These are phyloP conservation scores for Phytopythium chamaehyphon DNA, from an alignment of 352 stramenopile species.

Conservation along the genomic window DNA sequence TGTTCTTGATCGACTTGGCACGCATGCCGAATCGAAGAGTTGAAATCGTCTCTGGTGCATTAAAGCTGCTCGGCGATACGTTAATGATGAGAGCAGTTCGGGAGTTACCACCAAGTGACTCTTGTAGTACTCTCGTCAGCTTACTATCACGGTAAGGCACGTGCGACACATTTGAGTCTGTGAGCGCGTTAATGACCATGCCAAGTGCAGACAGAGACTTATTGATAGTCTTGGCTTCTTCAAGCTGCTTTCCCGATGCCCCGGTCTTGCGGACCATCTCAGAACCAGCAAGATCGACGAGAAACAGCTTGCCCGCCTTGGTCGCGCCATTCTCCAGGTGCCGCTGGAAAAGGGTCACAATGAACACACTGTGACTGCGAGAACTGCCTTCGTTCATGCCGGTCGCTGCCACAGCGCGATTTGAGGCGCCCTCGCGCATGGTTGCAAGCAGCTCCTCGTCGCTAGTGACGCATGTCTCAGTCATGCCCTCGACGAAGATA, in stretches of 20 bases:
- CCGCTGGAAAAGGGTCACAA: constrained; percentile 86
- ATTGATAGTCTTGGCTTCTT: constrained; percentile 97
- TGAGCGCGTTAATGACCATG: constrained; percentile 94
- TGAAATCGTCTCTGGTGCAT: constrained; percentile 89
- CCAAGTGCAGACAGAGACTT: constrained; percentile 92
- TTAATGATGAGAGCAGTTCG: constrained; percentile 94
- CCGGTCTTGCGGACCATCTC: constrained; percentile 94
- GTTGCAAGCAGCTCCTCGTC: constrained; percentile 84
- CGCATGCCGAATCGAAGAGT: constrained; percentile 90
- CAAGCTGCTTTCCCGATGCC: constrained; percentile 86
- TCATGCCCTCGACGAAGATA: constrained; percentile 93
- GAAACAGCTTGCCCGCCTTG: constrained; percentile 88
- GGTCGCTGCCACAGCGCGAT: constrained; percentile 86
- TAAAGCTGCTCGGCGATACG: constrained; percentile 87
- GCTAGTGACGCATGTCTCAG: constrained; percentile 91
- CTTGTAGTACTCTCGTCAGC: constrained; percentile 90
- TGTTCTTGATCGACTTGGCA: constrained; percentile 95
- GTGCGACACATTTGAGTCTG: constrained; percentile 70
- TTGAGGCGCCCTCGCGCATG: constrained; percentile 76
- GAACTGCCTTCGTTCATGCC: constrained; percentile 94
- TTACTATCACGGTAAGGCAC: constrained; percentile 91
- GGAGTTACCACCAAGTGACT: constrained; percentile 93
- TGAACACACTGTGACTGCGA: constrained; percentile 91
- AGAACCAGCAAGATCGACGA: constrained; percentile 93
- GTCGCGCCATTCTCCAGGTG: constrained; percentile 85